A percentile compares a stretch with the other conserved stretches of the same genome.
Conservation (phyloP, 441 rosid genomes). For the Flueggea neowawraea region DNA sequence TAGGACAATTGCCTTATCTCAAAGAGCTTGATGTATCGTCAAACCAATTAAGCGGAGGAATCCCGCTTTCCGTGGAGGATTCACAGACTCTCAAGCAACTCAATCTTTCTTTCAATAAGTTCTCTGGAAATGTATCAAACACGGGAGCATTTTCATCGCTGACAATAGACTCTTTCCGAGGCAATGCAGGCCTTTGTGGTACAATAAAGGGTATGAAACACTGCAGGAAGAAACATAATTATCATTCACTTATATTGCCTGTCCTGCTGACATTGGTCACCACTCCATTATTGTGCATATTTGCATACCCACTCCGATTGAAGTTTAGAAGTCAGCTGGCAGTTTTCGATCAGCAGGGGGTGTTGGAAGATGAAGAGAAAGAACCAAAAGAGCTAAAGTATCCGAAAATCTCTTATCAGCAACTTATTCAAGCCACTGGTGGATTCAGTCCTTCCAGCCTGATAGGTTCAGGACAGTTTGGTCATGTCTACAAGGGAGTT, state of each 20-base stretch:
- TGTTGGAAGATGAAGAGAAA: slow-evolving; percentile 49
- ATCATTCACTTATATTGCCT: slow-evolving; percentile 13
- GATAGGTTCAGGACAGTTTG: slow-evolving; percentile 26
- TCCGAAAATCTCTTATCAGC: slow-evolving; percentile 37
- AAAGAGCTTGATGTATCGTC: slow-evolving; percentile 24
- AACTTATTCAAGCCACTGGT: slow-evolving; percentile 27
- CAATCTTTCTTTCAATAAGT: slow-evolving; percentile 31
- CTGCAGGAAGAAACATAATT: slow-evolving; percentile 15
- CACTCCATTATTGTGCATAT: slow-evolving; percentile 11
- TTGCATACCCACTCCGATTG: slow-evolving; percentile 3
- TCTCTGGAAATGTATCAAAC: slow-evolving; percentile 23
- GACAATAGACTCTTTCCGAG: slow-evolving; percentile 27
- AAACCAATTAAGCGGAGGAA: slow-evolving; percentile 22
- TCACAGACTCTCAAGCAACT: slow-evolving; percentile 19
- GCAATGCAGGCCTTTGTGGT: slow-evolving; percentile 29
- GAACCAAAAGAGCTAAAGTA: slow-evolving; percentile 35
- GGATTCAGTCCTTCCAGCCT: slow-evolving; percentile 22
- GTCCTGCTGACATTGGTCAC: slow-evolving; percentile 16
- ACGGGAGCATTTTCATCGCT: slow-evolving; percentile 20
- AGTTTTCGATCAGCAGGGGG: background rate
- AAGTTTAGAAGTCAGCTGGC: slow-evolving; percentile 12
- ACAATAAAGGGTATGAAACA: slow-evolving; percentile 19
- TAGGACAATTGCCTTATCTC: slow-evolving; percentile 22
- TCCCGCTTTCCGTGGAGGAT: slow-evolving; percentile 19
- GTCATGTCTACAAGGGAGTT: slow-evolving; percentile 31